Evolutionary conservation across 202 grass and related monocot genomes (phyloP), one percentile per base, ranked within the genome.

Genomic region (Cymbopogon flexuosus): DNA sequence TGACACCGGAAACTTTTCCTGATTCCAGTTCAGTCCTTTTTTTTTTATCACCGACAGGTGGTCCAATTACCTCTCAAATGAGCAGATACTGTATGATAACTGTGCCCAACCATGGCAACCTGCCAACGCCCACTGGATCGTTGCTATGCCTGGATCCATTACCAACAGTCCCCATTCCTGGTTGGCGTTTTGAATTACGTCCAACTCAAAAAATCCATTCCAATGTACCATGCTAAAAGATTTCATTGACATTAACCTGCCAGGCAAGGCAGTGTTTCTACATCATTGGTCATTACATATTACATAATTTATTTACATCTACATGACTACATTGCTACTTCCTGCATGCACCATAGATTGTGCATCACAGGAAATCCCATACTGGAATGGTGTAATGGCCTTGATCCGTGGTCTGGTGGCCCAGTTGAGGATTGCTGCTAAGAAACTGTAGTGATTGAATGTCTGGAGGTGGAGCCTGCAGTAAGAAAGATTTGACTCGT

Each of bases 311-410:
- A 85, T 93, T 83, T 83, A 93, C 85, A 93, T 22, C 42, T 61
- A 42, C 45, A 15, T 46, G 43, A 49, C 46, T 49, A 49, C 36
- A 43, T 24, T 47, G 78, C 51, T 79, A 80, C 35, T 23, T 30
- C 39, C 39, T 16, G 76, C 36, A 34, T 80, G 59, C 35, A 78
- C 16, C 68, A 62, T 33, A 82, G 9, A 36, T 40, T 27, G 58
- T 37, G 52, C 51, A 27, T 97, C 86, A 97, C 27, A 97, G 83
- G 62, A 97, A 97, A 86, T 97, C 89, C 94, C 94, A 97, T 27
- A 97, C 89, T 65, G 89, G 91, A 83, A 97, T 97, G 9, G 91
- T 84, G 88, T 92, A 93, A 34, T 93, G 90, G 34, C 82, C 83
- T 70, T 97, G 93, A 67, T 97, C 93, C 33, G 84, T 84, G 16